These are phyloP conservation scores for Cyberlindnera mississippiensis DNA, from an alignment of 805 yeast genomes.

Conservation along the genomic window DNA sequence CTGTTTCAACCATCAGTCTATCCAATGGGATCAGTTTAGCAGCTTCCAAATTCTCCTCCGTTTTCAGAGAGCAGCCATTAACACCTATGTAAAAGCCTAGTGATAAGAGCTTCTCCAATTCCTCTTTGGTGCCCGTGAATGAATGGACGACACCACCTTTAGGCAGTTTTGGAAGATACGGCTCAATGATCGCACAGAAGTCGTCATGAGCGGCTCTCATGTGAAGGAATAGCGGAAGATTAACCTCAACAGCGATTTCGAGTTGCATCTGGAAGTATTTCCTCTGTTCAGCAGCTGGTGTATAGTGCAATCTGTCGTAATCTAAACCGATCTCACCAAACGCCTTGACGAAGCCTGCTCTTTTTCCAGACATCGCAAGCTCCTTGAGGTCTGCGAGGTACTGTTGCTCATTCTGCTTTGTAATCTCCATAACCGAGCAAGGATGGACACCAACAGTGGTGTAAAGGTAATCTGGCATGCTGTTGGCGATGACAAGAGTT, in stretches of 20 bases:
- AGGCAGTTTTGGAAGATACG: slow-evolving; percentile 38
- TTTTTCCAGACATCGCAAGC: slow-evolving; percentile 45
- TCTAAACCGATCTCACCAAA: slow-evolving; percentile 97
- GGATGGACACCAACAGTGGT: slow-evolving; percentile 97
- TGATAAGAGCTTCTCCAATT: slow-evolving; percentile 51
- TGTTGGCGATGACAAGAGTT: slow-evolving; percentile 53
- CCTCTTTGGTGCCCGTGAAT: slow-evolving; percentile 78
- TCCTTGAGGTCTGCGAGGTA: slow-evolving; percentile 48
- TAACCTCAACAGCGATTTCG: slow-evolving; percentile 52
- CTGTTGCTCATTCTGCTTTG: slow-evolving; percentile 24
- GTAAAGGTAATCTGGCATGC: slow-evolving; percentile 33
- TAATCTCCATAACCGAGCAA: slow-evolving; percentile 66
- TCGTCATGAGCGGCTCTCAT: slow-evolving; percentile 85
- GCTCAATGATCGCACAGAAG: slow-evolving; percentile 59
- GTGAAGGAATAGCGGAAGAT: slow-evolving; percentile 82
- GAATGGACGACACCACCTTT: slow-evolving; percentile 86
- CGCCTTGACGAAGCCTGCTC: slow-evolving; percentile 59
- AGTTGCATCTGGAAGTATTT: slow-evolving; percentile 70
- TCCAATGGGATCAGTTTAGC: slow-evolving; percentile 66
- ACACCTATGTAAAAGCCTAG: slow-evolving; percentile 72
- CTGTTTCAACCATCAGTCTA: slow-evolving; percentile 81
- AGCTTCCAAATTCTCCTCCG: slow-evolving; percentile 66
- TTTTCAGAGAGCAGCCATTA: slow-evolving; percentile 89
- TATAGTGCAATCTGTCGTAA: slow-evolving; percentile 81
- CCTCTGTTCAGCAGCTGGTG: slow-evolving; percentile 64